Evolutionary conservation across 2,329 filamentous ascomycete species (phyloP).

Genomic region (Endothia cerciana): DNA sequence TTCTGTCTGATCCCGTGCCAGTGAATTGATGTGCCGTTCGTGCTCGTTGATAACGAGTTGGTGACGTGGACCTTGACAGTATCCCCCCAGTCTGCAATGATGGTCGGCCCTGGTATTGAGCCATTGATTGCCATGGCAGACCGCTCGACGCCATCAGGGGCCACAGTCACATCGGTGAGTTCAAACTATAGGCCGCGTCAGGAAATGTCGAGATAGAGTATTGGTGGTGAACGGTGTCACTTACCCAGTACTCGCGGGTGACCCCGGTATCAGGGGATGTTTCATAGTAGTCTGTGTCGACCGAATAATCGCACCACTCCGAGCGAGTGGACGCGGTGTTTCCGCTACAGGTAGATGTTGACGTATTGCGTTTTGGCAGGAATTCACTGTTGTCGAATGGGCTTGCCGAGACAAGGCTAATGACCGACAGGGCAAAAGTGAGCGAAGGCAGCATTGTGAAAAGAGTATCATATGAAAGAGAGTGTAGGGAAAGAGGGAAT

Average conservation of each 20-base stretch:
- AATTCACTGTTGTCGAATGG: slow-evolving; percentile 2
- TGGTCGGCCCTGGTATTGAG: slow-evolving; percentile 22
- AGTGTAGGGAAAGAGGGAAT: neutral
- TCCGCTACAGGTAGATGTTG: slow-evolving; percentile 21
- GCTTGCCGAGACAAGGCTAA: slow-evolving; percentile 12
- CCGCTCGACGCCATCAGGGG: slow-evolving; percentile 45
- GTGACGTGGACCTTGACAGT: slow-evolving; percentile 39
- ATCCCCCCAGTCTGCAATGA: slow-evolving; percentile 42
- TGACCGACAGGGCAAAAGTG: slow-evolving; percentile 14
- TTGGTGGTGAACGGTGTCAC: neutral
- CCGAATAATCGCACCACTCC: slow-evolving; percentile 46
- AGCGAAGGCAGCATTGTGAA: slow-evolving; percentile 19
- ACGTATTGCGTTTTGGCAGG: neutral
- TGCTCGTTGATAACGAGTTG: slow-evolving; percentile 38
- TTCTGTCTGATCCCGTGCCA: slow-evolving; percentile 46
- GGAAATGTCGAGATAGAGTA: no score
- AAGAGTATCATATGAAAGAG: neutral
- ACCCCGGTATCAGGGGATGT: slow-evolving; percentile 44
- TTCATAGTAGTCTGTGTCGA: slow-evolving; percentile 43
- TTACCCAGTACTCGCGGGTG: slow-evolving; percentile 43
- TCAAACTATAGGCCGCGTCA: slow-evolving; percentile 30
- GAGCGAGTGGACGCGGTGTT: slow-evolving; percentile 37
- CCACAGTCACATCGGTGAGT: slow-evolving; percentile 38
- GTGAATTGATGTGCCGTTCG: slow-evolving; percentile 45
- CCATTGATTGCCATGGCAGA: slow-evolving; percentile 44